Evolutionary conservation across 306 rosid genomes (phyloP), one percentile per base, ranked within the genome.

Genomic region (Gastrolobium villosum): DNA sequence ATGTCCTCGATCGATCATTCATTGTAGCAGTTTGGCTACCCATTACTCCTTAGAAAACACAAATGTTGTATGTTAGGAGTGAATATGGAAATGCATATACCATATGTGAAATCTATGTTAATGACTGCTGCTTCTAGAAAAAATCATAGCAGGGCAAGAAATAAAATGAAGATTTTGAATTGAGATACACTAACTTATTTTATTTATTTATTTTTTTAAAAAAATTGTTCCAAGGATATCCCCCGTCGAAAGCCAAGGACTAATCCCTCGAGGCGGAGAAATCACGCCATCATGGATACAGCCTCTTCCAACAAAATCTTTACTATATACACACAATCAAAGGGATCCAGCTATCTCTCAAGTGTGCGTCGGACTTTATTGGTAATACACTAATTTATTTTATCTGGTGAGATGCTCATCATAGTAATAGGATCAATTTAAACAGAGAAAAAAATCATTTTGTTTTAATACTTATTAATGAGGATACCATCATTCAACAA

Each of bases 1-100:
- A 75, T 59, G 86, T 88, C 79, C 97, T 85, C 13, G 91, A 84
- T 31, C 97, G 97, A 30, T 89, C 97, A 71, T 59, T 79, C 74
- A 49, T 76, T 59, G 75, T 7, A 49, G 64, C 80, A 45, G 66
- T 75, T 74, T 89, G 91, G 83, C 73, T 75, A 69, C 75, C 89
- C 97, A 92, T 77, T 60, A 5, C 14, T 11, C 75, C 78, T 62
- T 63, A n/a, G 65, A 75, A 76, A 65, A 49, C 30, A 48, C 46
- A 50, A 64, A 77, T 10, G 26, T 28, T 79, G 39, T 1, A 4
- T 75, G 26, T 75, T 61, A 72, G 53, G 55, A 46, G 26, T 20
- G 26, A 65, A 57, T 28, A 62, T 44, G n/a, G 26, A n/a, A 66
- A 46, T 45, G 8, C 37, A 65, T 1, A 40, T 10, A 53, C 43